Evolutionary conservation across 352 stramenopile species (phyloP).

Genomic region (Globisporangium acanthophoron): DNA sequence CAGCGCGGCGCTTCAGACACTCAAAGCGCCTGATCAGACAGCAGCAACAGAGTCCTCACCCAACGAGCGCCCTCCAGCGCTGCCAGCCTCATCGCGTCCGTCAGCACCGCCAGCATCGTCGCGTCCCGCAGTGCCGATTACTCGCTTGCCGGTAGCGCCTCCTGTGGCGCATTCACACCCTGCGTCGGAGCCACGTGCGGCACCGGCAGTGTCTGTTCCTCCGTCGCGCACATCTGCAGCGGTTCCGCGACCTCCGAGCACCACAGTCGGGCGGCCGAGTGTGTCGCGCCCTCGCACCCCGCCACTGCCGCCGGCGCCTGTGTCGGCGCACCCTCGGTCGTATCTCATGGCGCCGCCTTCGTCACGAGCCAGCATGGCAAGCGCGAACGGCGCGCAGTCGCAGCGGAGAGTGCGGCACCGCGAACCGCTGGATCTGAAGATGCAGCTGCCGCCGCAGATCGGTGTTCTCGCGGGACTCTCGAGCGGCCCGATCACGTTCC

Average conservation of each 20-base stretch:
- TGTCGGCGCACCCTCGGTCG: background rate
- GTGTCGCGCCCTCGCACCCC: constrained; percentile 15
- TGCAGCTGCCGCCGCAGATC: constrained; percentile 55
- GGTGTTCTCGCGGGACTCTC: constrained; percentile 52
- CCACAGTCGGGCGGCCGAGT: constrained; percentile 10
- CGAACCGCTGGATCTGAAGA: constrained; percentile 41
- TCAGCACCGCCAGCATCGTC: too few species aligned
- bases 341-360: constrained; percentile 8
- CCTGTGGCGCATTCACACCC: background rate
- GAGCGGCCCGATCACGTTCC: constrained; percentile 51
- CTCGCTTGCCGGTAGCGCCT: too few species aligned
- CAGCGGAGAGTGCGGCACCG: constrained; percentile 37
- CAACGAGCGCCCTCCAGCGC: background rate
- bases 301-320: constrained; percentile 19
- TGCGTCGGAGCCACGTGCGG: background rate
- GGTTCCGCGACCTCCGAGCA: constrained; percentile 12
- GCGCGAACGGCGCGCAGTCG: constrained; percentile 13
- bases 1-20: constrained; percentile 8
- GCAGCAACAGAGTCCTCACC: background rate
- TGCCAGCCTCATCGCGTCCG: background rate
- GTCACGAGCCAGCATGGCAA: constrained; percentile 8
- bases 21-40: constrained; percentile 1
- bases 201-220: constrained; percentile 2
- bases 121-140: background rate
- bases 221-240: background rate